Base-by-base conservation (phyloP, 2,329 filamentous ascomycete species). In the Penicillium sp. region DNA sequence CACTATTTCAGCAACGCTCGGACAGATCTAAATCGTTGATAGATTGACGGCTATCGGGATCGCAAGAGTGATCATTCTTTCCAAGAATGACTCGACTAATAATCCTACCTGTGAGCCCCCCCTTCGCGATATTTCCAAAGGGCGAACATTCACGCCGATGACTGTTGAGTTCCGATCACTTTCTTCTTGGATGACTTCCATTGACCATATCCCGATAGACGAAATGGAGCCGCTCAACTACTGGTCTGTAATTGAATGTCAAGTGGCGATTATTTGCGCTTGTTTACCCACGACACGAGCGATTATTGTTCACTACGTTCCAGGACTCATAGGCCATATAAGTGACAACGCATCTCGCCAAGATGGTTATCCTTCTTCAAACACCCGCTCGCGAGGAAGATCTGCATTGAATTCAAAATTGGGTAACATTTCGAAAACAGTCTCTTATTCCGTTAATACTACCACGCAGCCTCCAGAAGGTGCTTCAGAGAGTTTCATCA, bases 211-310 rank as follows among this genome's bases (percentile, higher is more conserved):
- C 33, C 21, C 21, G 33, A 8, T 17, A 36, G 33, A 36, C 21
- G 33, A 36, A 36, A 36, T 36, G 17, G 33, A 36, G 10, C 33
- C 33, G 18, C 33, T 36, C 17, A 36, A 36, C 21, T 36, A 36
- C 33, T 36, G 33, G 33, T 21, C 33, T 36, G 33, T 36, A 36
- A 36, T 36, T 36, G 33, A 36, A 36, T 36, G 17, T 17, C 17
- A 36, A 36, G 33, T 36, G 21, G 33, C 33, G 21, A 36, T 36
- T 36, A 36, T 36, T 36, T 36, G 17, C 33, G 33, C 33, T 36
- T 36, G 33, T 36, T 36, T 36, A 8, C 33, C 33, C 20, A 17
- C 33, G 17, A 36, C 33, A 36, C 33, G 33, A 36, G 33, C 33
- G 7, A 20, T 36, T 17, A 36, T 36, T 21, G 33, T 36, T 36